Evolutionary conservation across 495 filamentous ascomycete species (phyloP).

Genomic region (Lophium mytilinum): DNA sequence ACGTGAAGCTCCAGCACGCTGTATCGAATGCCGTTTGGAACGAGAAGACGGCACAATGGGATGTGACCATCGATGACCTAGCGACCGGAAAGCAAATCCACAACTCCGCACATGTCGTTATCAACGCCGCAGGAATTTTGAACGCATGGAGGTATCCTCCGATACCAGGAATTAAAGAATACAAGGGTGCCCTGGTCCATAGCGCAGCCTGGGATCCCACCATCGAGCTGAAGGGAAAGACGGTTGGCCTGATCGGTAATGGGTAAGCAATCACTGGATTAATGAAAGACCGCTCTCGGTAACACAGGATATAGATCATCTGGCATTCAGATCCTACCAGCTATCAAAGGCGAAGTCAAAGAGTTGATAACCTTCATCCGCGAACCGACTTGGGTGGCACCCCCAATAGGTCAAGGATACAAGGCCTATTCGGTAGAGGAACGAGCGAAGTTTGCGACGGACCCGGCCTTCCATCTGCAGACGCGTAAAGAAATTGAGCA

Average conservation of each 20-base stretch:
- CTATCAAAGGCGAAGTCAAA: constrained; percentile 3
- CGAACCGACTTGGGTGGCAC: constrained; percentile 17
- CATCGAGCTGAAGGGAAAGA: constrained; percentile 14
- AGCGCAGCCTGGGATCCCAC: constrained; percentile 15
- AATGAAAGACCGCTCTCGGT: background rate
- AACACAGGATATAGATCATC: constrained; percentile 15
- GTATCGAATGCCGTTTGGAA: constrained; percentile 22
- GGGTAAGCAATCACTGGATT: constrained; percentile 8
- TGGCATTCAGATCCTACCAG: constrained; percentile 20
- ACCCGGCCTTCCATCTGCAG: background rate
- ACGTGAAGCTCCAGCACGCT: constrained; percentile 23
- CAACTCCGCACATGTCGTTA: constrained; percentile 18
- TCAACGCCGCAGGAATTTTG: constrained; percentile 22
- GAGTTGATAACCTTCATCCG: constrained; percentile 19
- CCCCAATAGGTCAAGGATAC: constrained; percentile 22
- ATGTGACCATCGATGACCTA: constrained; percentile 22
- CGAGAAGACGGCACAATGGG: constrained; percentile 17
- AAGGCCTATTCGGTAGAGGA: constrained; percentile 27
- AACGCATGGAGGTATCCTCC: constrained; percentile 25
- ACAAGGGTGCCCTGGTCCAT: constrained; percentile 18
- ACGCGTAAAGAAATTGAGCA: background rate
- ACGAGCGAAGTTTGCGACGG: constrained; percentile 18
- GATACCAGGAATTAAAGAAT: constrained; percentile 21
- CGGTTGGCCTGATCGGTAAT: constrained; percentile 9
- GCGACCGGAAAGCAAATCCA: constrained; percentile 11